Percentiles rank a stretch among this genome's conserved stretches.
Evolutionary conservation across 495 filamentous ascomycete species (phyloP).

Genomic region (Aspergillus egyptiacus): DNA sequence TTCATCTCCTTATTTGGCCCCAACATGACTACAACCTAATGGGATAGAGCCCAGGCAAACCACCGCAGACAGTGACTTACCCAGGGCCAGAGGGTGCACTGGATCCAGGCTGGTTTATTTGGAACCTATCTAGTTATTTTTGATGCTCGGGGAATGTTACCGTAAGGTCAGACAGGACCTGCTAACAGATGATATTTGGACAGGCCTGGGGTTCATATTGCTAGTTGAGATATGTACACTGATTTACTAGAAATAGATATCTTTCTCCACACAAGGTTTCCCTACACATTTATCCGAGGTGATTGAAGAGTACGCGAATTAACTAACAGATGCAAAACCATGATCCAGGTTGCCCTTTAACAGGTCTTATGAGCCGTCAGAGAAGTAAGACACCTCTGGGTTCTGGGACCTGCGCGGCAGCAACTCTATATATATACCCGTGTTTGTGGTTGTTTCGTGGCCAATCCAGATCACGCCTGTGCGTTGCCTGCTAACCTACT

Average conservation of each 20-base stretch:
- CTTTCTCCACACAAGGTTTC: conserved; percentile 2
- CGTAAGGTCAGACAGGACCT: not conserved
- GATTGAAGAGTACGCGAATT: not conserved
- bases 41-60: not conserved
- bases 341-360: not conserved
- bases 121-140: conserved; percentile 7
- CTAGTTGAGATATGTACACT: not conserved
- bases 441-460: conserved; percentile 1
- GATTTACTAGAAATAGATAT: not conserved
- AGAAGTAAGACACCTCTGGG: conserved; percentile 4
- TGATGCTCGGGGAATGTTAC: conserved; percentile 2
- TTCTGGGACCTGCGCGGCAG: not conserved
- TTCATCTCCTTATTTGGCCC: not conserved
- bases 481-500: not conserved
- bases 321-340: not conserved
- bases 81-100: not conserved
- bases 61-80: conserved; percentile 1
- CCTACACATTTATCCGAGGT: not conserved
- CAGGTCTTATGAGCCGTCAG: conserved; percentile 2
- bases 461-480: conserved; percentile 4
- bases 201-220: not conserved
- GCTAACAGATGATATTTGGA: conserved; percentile 2
- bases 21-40: not conserved
- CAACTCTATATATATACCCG: conserved; percentile 1
- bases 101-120: conserved; percentile 3